Percentiles rank a stretch among this genome's conserved stretches.
These are phyloP conservation scores for Trichoderma gamsii DNA, from an alignment of 495 filamentous ascomycete genomes.

Conservation along the genomic window DNA sequence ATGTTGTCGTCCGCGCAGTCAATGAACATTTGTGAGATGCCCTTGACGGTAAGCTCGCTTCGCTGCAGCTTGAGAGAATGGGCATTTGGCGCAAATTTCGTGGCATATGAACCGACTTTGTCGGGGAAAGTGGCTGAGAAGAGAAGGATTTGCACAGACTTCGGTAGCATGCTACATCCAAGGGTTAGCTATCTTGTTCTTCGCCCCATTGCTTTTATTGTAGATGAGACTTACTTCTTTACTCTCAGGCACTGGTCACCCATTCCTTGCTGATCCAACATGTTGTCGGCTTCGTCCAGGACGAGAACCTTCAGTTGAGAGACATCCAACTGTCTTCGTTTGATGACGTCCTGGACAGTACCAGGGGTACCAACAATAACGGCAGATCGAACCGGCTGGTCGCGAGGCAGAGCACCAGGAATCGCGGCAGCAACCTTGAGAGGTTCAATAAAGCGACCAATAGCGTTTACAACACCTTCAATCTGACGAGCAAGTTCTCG, in stretches of 20 bases:
- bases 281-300: slow-evolving; percentile 92
- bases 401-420: slow-evolving; percentile 61
- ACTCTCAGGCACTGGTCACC: slow-evolving; percentile 91
- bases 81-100: slow-evolving; percentile 71
- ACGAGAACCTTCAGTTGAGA: slow-evolving; percentile 68
- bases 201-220: not conserved
- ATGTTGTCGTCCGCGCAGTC: slow-evolving; percentile 73
- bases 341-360: slow-evolving; percentile 81
- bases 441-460: slow-evolving; percentile 74
- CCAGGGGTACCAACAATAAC: slow-evolving; percentile 93
- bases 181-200: slow-evolving; percentile 22
- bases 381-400: slow-evolving; percentile 56
- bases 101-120: slow-evolving; percentile 72
- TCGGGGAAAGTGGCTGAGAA: slow-evolving; percentile 96
- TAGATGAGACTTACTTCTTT: slow-evolving; percentile 56
- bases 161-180: slow-evolving; percentile 55
- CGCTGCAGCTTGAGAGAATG: slow-evolving; percentile 84
- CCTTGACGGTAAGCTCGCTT: slow-evolving; percentile 89
- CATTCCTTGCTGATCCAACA: slow-evolving; percentile 87
- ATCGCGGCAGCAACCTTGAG: slow-evolving; percentile 72
- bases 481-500: slow-evolving; percentile 96
- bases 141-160: slow-evolving; percentile 71
- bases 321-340: slow-evolving; percentile 59
- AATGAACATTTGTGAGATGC: slow-evolving; percentile 94
- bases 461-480: slow-evolving; percentile 66